Percentiles rank a stretch among this genome's conserved stretches.
phyloP scores from a whole-genome alignment of 805 yeast genomes.

The Nakazawaea siamensis region DNA sequence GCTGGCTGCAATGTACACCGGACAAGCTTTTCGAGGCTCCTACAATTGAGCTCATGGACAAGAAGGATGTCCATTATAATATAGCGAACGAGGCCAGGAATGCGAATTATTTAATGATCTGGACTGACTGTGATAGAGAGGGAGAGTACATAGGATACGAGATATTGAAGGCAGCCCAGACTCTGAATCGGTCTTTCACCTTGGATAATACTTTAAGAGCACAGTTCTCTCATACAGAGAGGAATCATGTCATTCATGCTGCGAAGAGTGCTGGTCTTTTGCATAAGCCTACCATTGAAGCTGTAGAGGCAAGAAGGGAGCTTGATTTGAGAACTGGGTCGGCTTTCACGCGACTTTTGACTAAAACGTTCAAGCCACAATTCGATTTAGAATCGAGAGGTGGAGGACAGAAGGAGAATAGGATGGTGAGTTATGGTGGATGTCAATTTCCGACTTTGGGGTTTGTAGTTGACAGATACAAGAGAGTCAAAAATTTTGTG shows the following conservation, averaged over 20 bases:
- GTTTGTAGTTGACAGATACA: conserved; percentile 87
- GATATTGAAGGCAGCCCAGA: conserved; percentile 60
- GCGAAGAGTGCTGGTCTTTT: conserved; percentile 59
- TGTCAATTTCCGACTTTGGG: conserved; percentile 98
- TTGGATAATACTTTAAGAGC: conserved; percentile 60
- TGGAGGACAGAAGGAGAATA: conserved; percentile 16
- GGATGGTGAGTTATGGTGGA: conserved; percentile 67
- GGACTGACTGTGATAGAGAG: conserved; percentile 99
- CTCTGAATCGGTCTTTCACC: conserved; percentile 36
- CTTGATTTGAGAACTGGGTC: conserved; percentile 85
- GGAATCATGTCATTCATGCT: conserved; percentile 64
- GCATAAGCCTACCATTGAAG: conserved; percentile 65
- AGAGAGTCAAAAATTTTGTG: conserved; percentile 60
- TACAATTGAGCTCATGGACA: conserved; percentile 29
- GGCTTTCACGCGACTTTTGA: conserved; percentile 77
- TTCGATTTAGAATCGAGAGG: conserved; percentile 18
- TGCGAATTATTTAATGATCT: conserved; percentile 68
- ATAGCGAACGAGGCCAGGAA: conserved; percentile 55
- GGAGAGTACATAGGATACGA: conserved; percentile 92
- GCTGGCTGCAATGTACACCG: conserved; percentile 63
- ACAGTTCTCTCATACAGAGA: conserved; percentile 79
- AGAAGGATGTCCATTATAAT: conserved; percentile 47
- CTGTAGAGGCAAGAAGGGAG: conserved; percentile 82
- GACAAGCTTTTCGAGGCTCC: conserved; percentile 69
- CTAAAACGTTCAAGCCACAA: conserved; percentile 32